These are phyloP conservation scores for Penicillium aurantiogriseum DNA, from an alignment of 2,329 filamentous ascomycete species.

Conservation along the genomic window DNA sequence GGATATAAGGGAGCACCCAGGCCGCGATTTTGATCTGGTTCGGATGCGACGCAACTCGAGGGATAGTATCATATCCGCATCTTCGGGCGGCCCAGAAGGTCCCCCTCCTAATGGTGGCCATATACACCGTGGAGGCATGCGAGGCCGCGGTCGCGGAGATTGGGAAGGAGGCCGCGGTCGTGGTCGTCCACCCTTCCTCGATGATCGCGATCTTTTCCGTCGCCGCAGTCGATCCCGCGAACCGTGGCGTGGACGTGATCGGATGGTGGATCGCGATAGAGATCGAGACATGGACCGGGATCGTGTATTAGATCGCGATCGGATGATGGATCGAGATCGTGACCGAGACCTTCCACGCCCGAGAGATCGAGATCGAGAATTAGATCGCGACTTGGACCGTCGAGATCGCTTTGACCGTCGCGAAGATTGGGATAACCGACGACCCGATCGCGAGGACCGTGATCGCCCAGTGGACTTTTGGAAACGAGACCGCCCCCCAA, in stretches of 20 bases:
- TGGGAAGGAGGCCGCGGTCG: conserved; percentile 46
- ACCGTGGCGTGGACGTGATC: conserved; percentile 40
- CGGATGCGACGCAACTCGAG: conserved; percentile 46
- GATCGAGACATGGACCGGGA: conserved; percentile 34
- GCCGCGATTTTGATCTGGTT: conserved; percentile 40
- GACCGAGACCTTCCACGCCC: conserved; percentile 28
- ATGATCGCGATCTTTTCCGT: conserved; percentile 45
- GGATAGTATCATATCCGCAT: conserved; percentile 42
- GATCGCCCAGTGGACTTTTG: conserved; percentile 36
- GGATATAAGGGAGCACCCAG: conserved; percentile 36
- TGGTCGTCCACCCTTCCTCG: conserved; percentile 40
- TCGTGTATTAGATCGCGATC: conserved; percentile 23
- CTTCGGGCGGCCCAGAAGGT: conserved; percentile 37
- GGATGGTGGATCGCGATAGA: conserved; percentile 38
- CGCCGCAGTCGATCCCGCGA: conserved; percentile 47
- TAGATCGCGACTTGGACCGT: conserved; percentile 37
- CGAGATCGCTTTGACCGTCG: conserved; percentile 36
- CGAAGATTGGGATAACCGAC: conserved; percentile 30
- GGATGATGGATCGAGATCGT: conserved; percentile 33
- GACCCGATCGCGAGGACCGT: conserved; percentile 28
- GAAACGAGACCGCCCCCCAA: conserved; percentile 43
- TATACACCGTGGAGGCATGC: conserved; percentile 38
- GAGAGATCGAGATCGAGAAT: conserved; percentile 31
- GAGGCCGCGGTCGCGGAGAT: conserved; percentile 45
- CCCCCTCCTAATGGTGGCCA: conserved; percentile 35